Base-by-base conservation (phyloP, 495 filamentous ascomycete species). In the Emericellopsis terricola region DNA sequence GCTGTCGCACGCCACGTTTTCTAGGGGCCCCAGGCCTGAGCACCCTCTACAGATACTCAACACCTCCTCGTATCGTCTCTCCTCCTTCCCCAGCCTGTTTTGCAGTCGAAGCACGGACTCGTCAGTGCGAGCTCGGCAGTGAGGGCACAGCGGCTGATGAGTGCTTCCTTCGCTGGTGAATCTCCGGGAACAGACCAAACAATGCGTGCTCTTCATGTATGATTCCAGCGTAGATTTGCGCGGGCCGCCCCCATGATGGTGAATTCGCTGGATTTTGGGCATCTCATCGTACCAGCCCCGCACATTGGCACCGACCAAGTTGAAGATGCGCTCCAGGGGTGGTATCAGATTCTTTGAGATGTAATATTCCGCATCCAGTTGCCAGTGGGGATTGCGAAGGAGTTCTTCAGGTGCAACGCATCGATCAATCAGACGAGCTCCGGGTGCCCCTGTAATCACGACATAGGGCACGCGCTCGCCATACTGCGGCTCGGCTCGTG, bases 291-390 rank as follows among this genome's bases (percentile, higher is more conserved):
- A 96, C 89, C 89, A 97, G 36, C 70, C 64, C 11, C 80, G 64
- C 9, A 96, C 80, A 52, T 91, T 91, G 14, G 85, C 89, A 19
- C 89, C 89, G 17, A 96, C 83, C 9, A 97, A 73, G 50, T 91
- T 94, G 64, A 97, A 96, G 34, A 97, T 96, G 10, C 89, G 72
- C 54, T 92, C 89, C 2, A 97, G 65, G 2, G 89, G 89, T 14
- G 91, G 91, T 32, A 97, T 89, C 16, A 97, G 46, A 46, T 94
- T 94, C 60, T 94, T 96, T 6, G 68, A 68, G 43, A 96, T 96
- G 53, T 97, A 97, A 54, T 97, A 97, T 45, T 94, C 85, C 0
- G 86, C 71, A 46, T 97, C 89, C n/a, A 97, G 64, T 41, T 82
- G 73, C n/a, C 76, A 61, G 37, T 81, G 67, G 15, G 77, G 69